phyloP scores from a whole-genome alignment of 345 rosid genomes.

The Turnera subulata region DNA sequence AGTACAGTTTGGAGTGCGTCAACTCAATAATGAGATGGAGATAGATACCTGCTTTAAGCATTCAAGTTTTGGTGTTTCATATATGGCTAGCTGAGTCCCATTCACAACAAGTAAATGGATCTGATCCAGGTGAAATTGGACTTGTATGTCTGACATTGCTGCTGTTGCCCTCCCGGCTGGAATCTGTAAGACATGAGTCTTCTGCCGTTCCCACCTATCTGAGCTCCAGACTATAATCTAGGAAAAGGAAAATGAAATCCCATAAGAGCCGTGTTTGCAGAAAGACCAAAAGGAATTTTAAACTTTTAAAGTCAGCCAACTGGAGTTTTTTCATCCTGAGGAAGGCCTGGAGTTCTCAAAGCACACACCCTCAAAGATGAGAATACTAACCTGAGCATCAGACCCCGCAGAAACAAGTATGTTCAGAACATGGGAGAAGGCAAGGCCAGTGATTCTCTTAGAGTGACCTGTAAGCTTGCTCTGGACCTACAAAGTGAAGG shows the following conservation, averaged over 20 bases:
- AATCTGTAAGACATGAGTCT: constrained; percentile 41
- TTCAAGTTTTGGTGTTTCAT: constrained; percentile 71
- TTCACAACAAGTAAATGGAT: constrained; percentile 56
- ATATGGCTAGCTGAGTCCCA: constrained; percentile 70
- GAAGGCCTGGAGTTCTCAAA: too few relatives aligned
- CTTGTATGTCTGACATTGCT: constrained; percentile 50
- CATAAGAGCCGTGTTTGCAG: neutral
- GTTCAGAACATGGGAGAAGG: constrained; percentile 59
- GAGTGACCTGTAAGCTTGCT: constrained; percentile 72
- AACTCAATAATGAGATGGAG: neutral
- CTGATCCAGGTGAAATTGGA: constrained; percentile 74
- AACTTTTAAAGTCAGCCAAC: too few relatives aligned
- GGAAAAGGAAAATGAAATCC: neutral
- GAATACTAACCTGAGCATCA: constrained; percentile 68
- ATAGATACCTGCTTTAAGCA: constrained; percentile 52
- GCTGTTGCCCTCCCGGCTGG: constrained; percentile 55
- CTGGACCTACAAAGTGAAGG: constrained; percentile 44
- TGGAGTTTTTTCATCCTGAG: too few relatives aligned
- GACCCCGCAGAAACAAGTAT: constrained; percentile 78
- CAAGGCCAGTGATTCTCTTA: constrained; percentile 70
- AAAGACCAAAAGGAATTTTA: neutral
- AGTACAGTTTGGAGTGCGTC: neutral
- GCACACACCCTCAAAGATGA: neutral
- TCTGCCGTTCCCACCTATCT: constrained; percentile 75
- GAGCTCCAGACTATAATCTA: constrained; percentile 69